Base-by-base conservation (phyloP, 225 moss, liverwort and hornwort species). In the Bryoerythrophyllum caledonicum region DNA sequence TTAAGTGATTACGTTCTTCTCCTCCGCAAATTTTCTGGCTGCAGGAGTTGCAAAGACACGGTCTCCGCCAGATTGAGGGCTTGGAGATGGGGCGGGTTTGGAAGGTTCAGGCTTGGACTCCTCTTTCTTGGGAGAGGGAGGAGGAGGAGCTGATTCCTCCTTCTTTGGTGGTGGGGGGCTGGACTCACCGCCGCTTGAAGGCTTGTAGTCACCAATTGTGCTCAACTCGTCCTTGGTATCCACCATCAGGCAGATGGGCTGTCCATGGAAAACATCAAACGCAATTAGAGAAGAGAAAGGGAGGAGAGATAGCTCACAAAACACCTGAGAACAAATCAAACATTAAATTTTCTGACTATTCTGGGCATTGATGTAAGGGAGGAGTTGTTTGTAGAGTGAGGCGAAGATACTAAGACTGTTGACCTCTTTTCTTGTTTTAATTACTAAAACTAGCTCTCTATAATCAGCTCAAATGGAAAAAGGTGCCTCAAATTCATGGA, bases 31-130 rank as follows among this genome's bases (percentile, higher is more conserved):
- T 74, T 94, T 97, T 81, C 81, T 88, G 66, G 92, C 92, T 26
- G 94, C 94, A 73, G 97, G 97, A 76, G 92, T 91, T 32, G 97
- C 94, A 65, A 97, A 94, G 71, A 94, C 81, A 53, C 94, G 86
- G 60, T 82, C 86, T 68, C 77, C 91, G 72, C 86, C 76, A 84
- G 92, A 78, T 67, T 83, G 67, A 25, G 83, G 75, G 75, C 73
- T 80, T 58, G 76, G 20, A 64, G 80, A 28, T 41, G 82, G 65
- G 34, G 90, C 59, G 26, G 88, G 56, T 68, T 80, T 86, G 44
- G 91, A 73, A 54, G 82, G 77, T 68, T 83, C 72, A 46, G 86
- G 68, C 66, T 81, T 71, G 23, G 89, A 81, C 25, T 83, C 81
- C 63, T 79, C 77, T 63, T 86, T 37, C 75, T 77, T 74, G 19